phyloP scores from a whole-genome alignment of 164 flowering plant genomes.

The Vitis amurensis region DNA sequence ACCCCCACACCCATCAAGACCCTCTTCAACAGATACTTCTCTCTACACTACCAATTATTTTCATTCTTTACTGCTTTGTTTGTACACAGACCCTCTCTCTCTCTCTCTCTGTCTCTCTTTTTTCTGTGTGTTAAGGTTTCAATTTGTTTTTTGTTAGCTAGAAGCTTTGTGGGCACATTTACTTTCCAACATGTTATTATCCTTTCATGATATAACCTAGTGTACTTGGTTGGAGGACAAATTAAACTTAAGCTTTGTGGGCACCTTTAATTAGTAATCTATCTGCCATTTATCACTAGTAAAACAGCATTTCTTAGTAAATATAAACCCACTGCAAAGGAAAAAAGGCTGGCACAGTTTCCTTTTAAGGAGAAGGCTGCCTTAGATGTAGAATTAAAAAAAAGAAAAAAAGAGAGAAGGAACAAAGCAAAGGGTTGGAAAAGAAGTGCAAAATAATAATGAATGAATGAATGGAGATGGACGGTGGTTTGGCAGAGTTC shows the following conservation, averaged over 20 bases:
- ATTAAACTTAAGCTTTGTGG: neutral
- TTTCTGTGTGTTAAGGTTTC: neutral
- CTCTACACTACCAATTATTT: slow-evolving; percentile 13
- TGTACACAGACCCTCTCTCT: neutral
- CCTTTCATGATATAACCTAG: neutral
- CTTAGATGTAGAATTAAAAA: neutral
- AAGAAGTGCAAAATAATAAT: neutral
- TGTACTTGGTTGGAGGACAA: neutral
- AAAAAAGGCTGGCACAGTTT: neutral
- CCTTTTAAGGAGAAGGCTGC: too few species aligned
- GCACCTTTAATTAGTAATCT: too few species aligned
- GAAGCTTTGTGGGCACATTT: neutral
- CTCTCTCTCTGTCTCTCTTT: neutral
- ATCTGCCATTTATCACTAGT: too few species aligned
- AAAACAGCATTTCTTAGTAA: too few species aligned
- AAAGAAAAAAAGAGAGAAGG: neutral
- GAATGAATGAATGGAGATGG: neutral
- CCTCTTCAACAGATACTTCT: slow-evolving; percentile 12
- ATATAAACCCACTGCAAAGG: neutral
- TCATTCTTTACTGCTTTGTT: slow-evolving; percentile 21
- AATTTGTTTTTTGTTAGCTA: neutral
- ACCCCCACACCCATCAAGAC: slow-evolving; percentile 24
- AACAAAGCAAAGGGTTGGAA: neutral
- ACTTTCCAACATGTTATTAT: neutral
- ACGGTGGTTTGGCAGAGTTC: neutral